Evolutionary conservation across 176 grass and related monocot genomes (phyloP).

Genomic region (Tuctoria greenei): DNA sequence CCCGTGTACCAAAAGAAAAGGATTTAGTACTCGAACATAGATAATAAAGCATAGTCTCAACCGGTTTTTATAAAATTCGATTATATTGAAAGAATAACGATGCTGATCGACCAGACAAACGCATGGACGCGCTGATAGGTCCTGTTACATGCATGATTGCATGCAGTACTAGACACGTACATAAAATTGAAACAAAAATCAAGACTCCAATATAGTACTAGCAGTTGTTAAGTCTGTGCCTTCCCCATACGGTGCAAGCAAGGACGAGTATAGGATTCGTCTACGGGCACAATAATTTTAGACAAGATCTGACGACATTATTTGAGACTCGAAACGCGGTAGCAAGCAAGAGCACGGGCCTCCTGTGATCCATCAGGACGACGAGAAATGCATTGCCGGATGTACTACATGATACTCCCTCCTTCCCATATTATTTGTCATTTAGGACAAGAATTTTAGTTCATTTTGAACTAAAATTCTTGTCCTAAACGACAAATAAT

Average conservation of each 20-base stretch:
- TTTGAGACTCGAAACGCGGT: constrained; percentile 20
- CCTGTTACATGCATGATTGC: constrained; percentile 19
- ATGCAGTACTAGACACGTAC: background rate
- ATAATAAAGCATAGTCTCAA: background rate
- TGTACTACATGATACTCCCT: too few species aligned
- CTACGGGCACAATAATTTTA: constrained; percentile 34
- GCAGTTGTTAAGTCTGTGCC: constrained; percentile 29
- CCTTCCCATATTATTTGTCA: too few species aligned
- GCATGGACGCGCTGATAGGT: background rate
- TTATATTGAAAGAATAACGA: background rate
- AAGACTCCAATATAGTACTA: constrained; percentile 7
- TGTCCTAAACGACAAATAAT: too few species aligned
- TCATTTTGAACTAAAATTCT: too few species aligned
- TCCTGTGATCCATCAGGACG: constrained; percentile 26
- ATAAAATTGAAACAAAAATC: constrained; percentile 20
- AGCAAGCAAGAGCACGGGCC: constrained; percentile 30
- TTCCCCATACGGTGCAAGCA: constrained; percentile 33
- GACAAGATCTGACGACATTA: constrained; percentile 36
- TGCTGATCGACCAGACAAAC: background rate
- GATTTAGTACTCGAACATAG: constrained; percentile 16
- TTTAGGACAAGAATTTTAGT: too few species aligned
- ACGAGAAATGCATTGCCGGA: too few species aligned
- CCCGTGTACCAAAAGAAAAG: constrained; percentile 33
- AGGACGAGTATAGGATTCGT: background rate
- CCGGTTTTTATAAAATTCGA: background rate